phyloP scores from a whole-genome alignment of 495 filamentous ascomycete species.

The Echria macrotheca region DNA sequence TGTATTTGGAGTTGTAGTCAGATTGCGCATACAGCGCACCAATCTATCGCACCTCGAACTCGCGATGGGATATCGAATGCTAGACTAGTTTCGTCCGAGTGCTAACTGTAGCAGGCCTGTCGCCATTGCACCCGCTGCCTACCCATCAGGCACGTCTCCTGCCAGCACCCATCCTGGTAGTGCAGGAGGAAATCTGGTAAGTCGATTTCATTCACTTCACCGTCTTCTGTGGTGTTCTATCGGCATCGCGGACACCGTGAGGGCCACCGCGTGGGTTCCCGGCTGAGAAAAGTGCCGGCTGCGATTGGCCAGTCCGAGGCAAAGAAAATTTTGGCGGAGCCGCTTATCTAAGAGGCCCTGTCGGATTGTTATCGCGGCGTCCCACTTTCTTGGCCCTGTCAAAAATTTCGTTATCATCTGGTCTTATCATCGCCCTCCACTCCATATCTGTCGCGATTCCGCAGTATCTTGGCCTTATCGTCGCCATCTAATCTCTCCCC shows the following conservation, averaged over 20 bases:
- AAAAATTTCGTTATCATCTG: constrained; percentile 35
- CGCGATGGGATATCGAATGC: neutral
- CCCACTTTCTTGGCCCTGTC: constrained; percentile 17
- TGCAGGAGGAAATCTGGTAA: constrained; percentile 61
- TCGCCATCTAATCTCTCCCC: constrained; percentile 28
- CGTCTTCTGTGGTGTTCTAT: neutral
- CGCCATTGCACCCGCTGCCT: constrained; percentile 32
- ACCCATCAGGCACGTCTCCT: constrained; percentile 55
- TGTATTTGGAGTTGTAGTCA: neutral
- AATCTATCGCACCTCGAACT: neutral
- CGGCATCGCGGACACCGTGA: neutral
- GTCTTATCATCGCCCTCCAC: constrained; percentile 24
- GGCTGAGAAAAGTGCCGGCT: constrained; percentile 14
- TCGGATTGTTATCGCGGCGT: constrained; percentile 16
- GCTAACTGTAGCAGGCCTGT: constrained; percentile 18
- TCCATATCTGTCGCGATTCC: constrained; percentile 19
- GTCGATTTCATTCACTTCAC: constrained; percentile 29
- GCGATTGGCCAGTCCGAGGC: constrained; percentile 12
- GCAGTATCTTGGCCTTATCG: constrained; percentile 25
- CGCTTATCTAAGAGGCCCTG: constrained; percentile 22
- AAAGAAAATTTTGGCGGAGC: constrained; percentile 15
- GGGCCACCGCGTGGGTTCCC: neutral
- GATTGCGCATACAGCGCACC: neutral
- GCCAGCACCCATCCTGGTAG: constrained; percentile 56
- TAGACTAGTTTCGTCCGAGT: neutral